These are phyloP conservation scores for Phalaenopsis hybrid DNA, from an alignment of 116 monocot genomes.

Conservation along the genomic window DNA sequence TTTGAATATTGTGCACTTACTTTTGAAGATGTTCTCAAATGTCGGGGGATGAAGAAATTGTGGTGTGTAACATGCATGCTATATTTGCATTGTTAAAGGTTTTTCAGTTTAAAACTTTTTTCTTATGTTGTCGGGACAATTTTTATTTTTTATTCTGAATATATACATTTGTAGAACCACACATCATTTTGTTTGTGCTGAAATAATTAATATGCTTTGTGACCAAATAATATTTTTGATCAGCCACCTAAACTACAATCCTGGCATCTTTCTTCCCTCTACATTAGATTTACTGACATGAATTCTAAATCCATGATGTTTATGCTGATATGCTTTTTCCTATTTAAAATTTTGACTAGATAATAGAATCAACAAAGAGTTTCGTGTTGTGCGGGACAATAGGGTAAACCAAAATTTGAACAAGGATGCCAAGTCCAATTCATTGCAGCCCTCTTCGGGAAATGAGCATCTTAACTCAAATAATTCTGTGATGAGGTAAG, in stretches of 20 bases:
- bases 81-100: too few species aligned
- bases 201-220: too few species aligned
- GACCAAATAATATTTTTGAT: too few species aligned
- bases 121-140: too few species aligned
- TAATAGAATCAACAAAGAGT: constrained; percentile 45
- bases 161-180: background rate
- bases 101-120: too few species aligned
- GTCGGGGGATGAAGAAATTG: too few species aligned
- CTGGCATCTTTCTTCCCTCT: background rate
- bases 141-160: too few species aligned
- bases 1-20: too few species aligned
- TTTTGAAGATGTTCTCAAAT: too few species aligned
- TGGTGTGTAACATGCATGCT: too few species aligned
- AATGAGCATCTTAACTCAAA: constrained; percentile 12
- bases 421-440: constrained; percentile 12
- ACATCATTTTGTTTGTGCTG: background rate
- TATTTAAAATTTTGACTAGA: constrained; percentile 5
- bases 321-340: constrained; percentile 2
- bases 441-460: constrained; percentile 13
- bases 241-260: too few species aligned
- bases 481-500: constrained; percentile 32
- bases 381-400: constrained; percentile 68
- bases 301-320: background rate
- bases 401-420: constrained; percentile 35
- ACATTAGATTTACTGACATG: background rate